phyloP scores from a whole-genome alignment of 2,329 filamentous ascomycete genomes.

The Alternaria postmessia region DNA sequence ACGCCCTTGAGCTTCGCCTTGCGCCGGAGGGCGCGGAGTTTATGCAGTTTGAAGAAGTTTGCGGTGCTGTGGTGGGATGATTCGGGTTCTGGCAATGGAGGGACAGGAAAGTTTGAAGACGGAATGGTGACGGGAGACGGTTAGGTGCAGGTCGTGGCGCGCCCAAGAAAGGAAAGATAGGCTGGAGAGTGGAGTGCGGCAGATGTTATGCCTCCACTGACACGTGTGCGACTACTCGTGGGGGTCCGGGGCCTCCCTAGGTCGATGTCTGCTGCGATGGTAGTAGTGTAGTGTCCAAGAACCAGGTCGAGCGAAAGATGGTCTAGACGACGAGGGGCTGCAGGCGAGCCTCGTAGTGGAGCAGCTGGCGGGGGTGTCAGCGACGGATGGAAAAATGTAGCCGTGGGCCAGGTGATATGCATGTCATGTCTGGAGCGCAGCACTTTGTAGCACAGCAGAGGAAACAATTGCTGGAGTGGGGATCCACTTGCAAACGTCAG shows the following conservation, averaged over 20 bases:
- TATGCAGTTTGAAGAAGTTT: conserved; percentile 48
- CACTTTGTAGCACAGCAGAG: background rate
- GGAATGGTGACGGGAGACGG: conserved; percentile 30
- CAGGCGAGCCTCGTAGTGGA: conserved; percentile 19
- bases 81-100: conserved; percentile 24
- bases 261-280: conserved; percentile 9
- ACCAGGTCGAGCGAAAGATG: conserved; percentile 19
- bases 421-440: too few species aligned
- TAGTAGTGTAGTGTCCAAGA: conserved; percentile 16
- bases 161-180: conserved; percentile 8
- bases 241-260: conserved; percentile 4
- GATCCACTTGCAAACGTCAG: conserved; percentile 7
- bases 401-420: too few species aligned
- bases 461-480: background rate
- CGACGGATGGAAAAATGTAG: background rate
- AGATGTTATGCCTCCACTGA: conserved; percentile 11
- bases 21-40: conserved; percentile 51
- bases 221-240: conserved; percentile 23
- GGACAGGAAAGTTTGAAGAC: conserved; percentile 28
- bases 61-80: conserved; percentile 18
- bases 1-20: conserved; percentile 49
- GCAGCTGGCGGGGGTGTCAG: conserved; percentile 22
- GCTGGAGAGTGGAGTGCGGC: conserved; percentile 9
- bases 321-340: conserved; percentile 19
- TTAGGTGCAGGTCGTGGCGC: conserved; percentile 23